phyloP scores from a whole-genome alignment of 2,329 filamentous ascomycete species.

The Penicillium rolfsii region DNA sequence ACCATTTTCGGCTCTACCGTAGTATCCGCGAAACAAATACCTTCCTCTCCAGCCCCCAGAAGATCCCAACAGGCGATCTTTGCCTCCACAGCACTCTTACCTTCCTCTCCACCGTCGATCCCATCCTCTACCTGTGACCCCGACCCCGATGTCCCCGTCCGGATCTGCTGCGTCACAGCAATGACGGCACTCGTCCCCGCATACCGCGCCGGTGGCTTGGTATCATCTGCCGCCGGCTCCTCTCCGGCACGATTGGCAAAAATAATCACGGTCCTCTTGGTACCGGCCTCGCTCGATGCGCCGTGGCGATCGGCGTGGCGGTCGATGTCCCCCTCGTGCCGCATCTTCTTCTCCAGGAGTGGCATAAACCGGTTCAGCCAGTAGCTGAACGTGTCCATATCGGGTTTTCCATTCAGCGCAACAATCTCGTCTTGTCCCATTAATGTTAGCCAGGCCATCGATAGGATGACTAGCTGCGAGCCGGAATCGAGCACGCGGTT shows the following conservation, averaged over 20 bases:
- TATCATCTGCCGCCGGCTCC: slow-evolving; percentile 42
- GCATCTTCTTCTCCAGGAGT: slow-evolving; percentile 42
- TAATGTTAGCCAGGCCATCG: slow-evolving; percentile 66
- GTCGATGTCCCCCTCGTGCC: slow-evolving; percentile 34
- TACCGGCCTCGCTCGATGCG: slow-evolving; percentile 18
- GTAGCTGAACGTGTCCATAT: slow-evolving; percentile 64
- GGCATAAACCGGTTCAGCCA: slow-evolving; percentile 65
- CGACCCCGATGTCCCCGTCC: slow-evolving; percentile 8
- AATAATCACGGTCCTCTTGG: slow-evolving; percentile 48
- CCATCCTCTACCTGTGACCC: slow-evolving; percentile 17
- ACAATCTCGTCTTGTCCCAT: slow-evolving; percentile 54
- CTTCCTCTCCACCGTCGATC: slow-evolving; percentile 8
- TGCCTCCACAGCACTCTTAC: slow-evolving; percentile 33
- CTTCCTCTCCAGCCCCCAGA: slow-evolving; percentile 50
- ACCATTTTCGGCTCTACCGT: slow-evolving; percentile 44
- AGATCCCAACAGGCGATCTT: slow-evolving; percentile 53
- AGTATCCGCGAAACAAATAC: slow-evolving; percentile 53
- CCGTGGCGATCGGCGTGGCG: slow-evolving; percentile 13
- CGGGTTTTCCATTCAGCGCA: slow-evolving; percentile 50
- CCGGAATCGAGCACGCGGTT: slow-evolving; percentile 54
- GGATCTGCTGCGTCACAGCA: slow-evolving; percentile 39
- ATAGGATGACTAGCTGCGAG: slow-evolving; percentile 59
- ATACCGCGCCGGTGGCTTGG: slow-evolving; percentile 48
- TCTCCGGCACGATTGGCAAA: slow-evolving; percentile 53
- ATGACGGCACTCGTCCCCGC: slow-evolving; percentile 54